Conservation (phyloP, 1,139 yeast species). For the Kurtzmaniella quercitrusa region DNA sequence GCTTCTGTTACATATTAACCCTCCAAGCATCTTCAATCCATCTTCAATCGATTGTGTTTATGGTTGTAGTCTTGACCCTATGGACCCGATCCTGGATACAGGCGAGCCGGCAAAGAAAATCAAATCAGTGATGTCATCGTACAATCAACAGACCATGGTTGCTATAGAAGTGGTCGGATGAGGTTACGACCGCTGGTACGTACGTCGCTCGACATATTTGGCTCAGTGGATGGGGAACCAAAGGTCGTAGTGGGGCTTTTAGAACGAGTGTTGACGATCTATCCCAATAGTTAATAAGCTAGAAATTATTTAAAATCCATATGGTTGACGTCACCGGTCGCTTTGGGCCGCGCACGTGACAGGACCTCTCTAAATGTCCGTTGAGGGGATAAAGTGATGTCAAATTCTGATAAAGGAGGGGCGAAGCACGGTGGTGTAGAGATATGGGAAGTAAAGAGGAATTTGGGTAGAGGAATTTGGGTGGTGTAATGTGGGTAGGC, state of each 20-base stretch:
- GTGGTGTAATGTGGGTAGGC: too few species aligned
- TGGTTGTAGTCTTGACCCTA: too few species aligned
- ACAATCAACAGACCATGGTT: background rate
- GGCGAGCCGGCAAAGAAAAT: background rate
- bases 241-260: constrained; percentile 1
- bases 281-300: background rate
- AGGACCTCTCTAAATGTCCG: background rate
- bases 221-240: background rate
- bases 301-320: background rate
- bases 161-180: background rate
- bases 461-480: too few species aligned
- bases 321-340: background rate
- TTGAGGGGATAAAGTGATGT: too few species aligned
- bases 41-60: too few species aligned
- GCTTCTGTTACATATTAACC: too few species aligned
- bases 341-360: background rate
- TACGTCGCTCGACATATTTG: constrained; percentile 24
- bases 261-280: background rate
- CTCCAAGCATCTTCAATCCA: too few species aligned
- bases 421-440: too few species aligned
- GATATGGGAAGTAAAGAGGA: too few species aligned
- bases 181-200: constrained; percentile 11
- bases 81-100: background rate
- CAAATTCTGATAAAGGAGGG: too few species aligned
- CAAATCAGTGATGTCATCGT: background rate